phyloP scores from a whole-genome alignment of 352 stramenopile genomes.

The Pythium scleroteichum region DNA sequence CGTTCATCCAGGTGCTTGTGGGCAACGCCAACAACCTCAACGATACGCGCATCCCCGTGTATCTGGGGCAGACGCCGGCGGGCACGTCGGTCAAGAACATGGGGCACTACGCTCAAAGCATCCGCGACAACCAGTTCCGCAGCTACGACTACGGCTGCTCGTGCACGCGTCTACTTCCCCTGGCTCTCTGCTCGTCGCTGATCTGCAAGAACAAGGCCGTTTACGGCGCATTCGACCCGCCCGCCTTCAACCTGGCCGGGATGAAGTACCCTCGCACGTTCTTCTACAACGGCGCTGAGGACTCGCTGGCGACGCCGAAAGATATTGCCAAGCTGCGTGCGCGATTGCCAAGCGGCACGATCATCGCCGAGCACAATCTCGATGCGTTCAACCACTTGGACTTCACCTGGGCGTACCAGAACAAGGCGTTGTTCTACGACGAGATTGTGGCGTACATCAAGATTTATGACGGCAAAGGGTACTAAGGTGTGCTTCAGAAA shows the following conservation, averaged over 20 bases:
- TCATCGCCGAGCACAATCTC: constrained; percentile 43
- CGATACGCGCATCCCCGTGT: constrained; percentile 48
- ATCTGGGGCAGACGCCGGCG: constrained; percentile 52
- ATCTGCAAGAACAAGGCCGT: constrained; percentile 59
- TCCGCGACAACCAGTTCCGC: constrained; percentile 52
- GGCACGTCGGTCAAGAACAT: constrained; percentile 66
- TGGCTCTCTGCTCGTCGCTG: constrained; percentile 36
- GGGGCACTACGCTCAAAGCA: constrained; percentile 55
- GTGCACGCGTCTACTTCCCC: constrained; percentile 33
- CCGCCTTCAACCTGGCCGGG: constrained; percentile 40
- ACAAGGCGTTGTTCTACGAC: constrained; percentile 15
- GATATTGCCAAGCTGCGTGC: constrained; percentile 49
- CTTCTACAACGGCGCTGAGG: constrained; percentile 52
- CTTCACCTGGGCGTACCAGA: constrained; percentile 52
- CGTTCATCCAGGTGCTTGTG: constrained; percentile 39
- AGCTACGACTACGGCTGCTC: constrained; percentile 58
- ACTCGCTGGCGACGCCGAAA: constrained; percentile 48
- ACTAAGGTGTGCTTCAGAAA: too few species aligned
- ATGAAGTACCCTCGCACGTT: constrained; percentile 49
- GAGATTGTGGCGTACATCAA: constrained; percentile 7
- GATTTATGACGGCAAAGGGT: background rate
- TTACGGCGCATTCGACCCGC: constrained; percentile 40
- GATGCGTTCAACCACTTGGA: constrained; percentile 62
- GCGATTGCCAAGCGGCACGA: constrained; percentile 41
- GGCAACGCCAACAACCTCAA: constrained; percentile 48